These are phyloP conservation scores for Sarocladiaceae sp. DNA, from an alignment of 2,329 filamentous ascomycete genomes.

Conservation along the genomic window DNA sequence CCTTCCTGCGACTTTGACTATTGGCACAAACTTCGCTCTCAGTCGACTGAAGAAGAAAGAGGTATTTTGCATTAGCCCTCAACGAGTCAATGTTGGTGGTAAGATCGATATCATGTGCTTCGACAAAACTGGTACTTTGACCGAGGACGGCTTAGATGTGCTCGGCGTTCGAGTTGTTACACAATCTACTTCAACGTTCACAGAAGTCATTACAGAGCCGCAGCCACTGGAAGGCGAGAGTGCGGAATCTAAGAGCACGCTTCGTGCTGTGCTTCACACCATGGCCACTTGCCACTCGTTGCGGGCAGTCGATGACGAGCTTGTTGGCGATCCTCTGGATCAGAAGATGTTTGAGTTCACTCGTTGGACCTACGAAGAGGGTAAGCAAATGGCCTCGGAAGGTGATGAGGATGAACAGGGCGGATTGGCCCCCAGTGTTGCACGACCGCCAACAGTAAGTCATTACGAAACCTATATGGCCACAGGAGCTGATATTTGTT, in stretches of 20 bases:
- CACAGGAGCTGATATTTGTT: slow-evolving; percentile 11
- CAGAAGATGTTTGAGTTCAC: slow-evolving; percentile 99
- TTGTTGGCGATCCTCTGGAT: slow-evolving; percentile 90
- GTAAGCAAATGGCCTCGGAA: slow-evolving; percentile 61
- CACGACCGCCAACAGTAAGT: slow-evolving; percentile 64
- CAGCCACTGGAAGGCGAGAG: slow-evolving; percentile 50
- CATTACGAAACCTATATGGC: too few relatives aligned
- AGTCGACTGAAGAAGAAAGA: slow-evolving; percentile 79
- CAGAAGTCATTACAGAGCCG: slow-evolving; percentile 68
- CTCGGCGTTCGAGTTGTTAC: slow-evolving; percentile 80
- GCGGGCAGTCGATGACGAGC: slow-evolving; percentile 77
- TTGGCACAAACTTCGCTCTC: slow-evolving; percentile 93
- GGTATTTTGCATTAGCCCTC: slow-evolving; percentile 97
- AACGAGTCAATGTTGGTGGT: slow-evolving; percentile 92
- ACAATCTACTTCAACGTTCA: slow-evolving; percentile 58
- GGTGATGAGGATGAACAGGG: slow-evolving; percentile 70
- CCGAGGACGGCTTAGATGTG: slow-evolving; percentile 92
- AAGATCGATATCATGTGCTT: slow-evolving; percentile 97
- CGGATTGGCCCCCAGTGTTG: slow-evolving; percentile 81
- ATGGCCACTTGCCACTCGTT: slow-evolving; percentile 98
- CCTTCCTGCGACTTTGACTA: slow-evolving; percentile 88
- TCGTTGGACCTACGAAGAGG: slow-evolving; percentile 87
- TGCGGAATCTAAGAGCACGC: slow-evolving; percentile 22
- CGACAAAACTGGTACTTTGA: slow-evolving; percentile 97
- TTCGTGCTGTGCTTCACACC: slow-evolving; percentile 71